Base-by-base conservation (phyloP, 805 yeast genomes). In the Candida awuae region DNA sequence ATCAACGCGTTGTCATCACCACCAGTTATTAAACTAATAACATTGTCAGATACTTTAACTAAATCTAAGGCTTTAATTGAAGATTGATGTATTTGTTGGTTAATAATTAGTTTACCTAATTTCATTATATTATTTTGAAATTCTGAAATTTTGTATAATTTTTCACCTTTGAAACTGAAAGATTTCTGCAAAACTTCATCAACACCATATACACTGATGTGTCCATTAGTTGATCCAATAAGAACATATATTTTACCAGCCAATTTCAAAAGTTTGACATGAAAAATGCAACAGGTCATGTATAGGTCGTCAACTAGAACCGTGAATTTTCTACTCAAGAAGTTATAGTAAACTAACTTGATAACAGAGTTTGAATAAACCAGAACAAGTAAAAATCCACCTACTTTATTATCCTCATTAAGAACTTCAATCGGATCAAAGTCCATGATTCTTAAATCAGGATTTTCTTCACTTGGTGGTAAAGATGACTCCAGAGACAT, bases 381-480 rank as follows among this genome's bases (percentile, higher is more conserved):
- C 0, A 86, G 73, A 2, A 75, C 72, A 7, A 88, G 50, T 1
- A 77, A 48, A 47, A 75, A 71, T 7, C 80, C 81, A 21, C 43
- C 42, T 13, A 49, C 39, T 2, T 21, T 14, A 1, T 38, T 39
- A 6, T 45, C 45, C 1, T 53, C 48, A n/a, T 52, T 51, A 21
- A 29, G 36, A 2, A 69, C 62, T 30, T 68, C 66, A 12, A 68
- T 44, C 6, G 73, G 61, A 45, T 70, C 80, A 53, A 87, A 81
- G 57, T 84, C 95, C 96, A 87, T 90, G 39, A 90, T 77, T 47
- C 98, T 68, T 44, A 92, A 66, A 57, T 92, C 97, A 0, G 95
- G 94, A 41, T 75, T 73, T 12, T 67, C 67, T 8, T 68, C 58
- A 8, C 57, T 55, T 1, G 85, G 75, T 3, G 73, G 75, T 21